Conservation (phyloP, 139 green algal species). For the Chlamydomonas sp. region DNA sequence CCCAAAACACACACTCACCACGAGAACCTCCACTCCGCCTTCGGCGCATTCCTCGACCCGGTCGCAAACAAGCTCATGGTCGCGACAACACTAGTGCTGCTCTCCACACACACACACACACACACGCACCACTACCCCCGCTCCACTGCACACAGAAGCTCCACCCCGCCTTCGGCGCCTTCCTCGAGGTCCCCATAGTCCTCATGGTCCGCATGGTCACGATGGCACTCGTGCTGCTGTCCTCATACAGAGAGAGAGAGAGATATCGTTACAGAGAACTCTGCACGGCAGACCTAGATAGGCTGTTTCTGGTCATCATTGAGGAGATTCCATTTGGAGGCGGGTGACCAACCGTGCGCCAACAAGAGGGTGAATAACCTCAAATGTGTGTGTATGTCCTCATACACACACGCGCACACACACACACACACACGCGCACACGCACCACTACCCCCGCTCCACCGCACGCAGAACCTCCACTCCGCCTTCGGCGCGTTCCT, state of each 20-base stretch:
- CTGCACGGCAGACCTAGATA: no score
- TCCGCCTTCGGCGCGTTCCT: constrained; percentile 92
- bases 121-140: not conserved
- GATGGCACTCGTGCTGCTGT: constrained; percentile 78
- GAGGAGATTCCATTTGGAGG: no score
- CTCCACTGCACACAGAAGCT: constrained; percentile 36
- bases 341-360: no score
- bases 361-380: no score
- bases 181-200: no score
- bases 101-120: constrained; percentile 49
- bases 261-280: no score
- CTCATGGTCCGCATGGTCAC: constrained; percentile 70
- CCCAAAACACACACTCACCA: not conserved
- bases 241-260: no score
- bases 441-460: not conserved
- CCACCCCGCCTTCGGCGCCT: constrained; percentile 80
- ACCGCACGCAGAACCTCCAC: constrained; percentile 40
- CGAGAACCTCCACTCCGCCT: constrained; percentile 58
- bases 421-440: no score
- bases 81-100: constrained; percentile 67
- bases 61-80: constrained; percentile 98
- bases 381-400: no score
- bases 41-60: constrained; percentile 95
- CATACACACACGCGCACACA: no score
- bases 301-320: no score